A percentile compares a stretch with the other conserved stretches of the same genome.
phyloP scores from a whole-genome alignment of 192 early-diverging fungal genomes.

The Gaertneriomyces semiglobifer region DNA sequence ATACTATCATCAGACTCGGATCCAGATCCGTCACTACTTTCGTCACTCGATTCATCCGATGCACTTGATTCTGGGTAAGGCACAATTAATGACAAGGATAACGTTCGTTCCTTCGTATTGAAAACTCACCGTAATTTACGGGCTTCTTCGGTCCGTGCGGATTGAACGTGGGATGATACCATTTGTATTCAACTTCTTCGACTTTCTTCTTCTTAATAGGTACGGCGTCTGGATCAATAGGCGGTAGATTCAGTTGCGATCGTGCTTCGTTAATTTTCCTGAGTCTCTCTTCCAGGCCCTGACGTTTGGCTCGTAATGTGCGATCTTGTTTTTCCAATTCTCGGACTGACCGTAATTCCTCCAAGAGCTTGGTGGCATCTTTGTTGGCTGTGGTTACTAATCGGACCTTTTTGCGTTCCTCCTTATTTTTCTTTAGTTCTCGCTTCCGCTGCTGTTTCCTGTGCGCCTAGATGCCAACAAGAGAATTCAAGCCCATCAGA shows the following conservation, averaged over 20 bases:
- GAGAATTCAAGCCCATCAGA: background rate
- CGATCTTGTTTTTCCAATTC: slow-evolving; percentile 18
- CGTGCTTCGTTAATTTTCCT: slow-evolving; percentile 58
- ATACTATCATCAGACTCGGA: slow-evolving; percentile 9
- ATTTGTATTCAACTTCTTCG: slow-evolving; percentile 34
- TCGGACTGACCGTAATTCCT: slow-evolving; percentile 48
- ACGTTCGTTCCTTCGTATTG: background rate
- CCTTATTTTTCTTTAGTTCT: slow-evolving; percentile 69
- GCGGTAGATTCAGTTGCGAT: slow-evolving; percentile 34
- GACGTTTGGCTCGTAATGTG: slow-evolving; percentile 36
- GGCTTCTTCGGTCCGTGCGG: slow-evolving; percentile 44
- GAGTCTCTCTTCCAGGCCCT: slow-evolving; percentile 46
- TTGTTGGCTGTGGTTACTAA: slow-evolving; percentile 51
- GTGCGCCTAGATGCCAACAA: slow-evolving; percentile 21
- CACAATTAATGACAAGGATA: too few relatives aligned
- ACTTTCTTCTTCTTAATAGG: slow-evolving; percentile 14
- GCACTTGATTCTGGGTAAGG: too few relatives aligned
- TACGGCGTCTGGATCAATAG: slow-evolving; percentile 16
- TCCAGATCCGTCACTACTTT: slow-evolving; percentile 25
- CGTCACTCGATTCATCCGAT: slow-evolving; percentile 9
- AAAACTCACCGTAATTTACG: slow-evolving; percentile 10
- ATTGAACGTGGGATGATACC: slow-evolving; percentile 47
- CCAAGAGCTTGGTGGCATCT: slow-evolving; percentile 52
- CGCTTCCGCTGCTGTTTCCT: slow-evolving; percentile 53
- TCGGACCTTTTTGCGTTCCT: slow-evolving; percentile 54